Conservation (phyloP, 371 early-diverging fungal species). For the Apophysomyces elegans region DNA sequence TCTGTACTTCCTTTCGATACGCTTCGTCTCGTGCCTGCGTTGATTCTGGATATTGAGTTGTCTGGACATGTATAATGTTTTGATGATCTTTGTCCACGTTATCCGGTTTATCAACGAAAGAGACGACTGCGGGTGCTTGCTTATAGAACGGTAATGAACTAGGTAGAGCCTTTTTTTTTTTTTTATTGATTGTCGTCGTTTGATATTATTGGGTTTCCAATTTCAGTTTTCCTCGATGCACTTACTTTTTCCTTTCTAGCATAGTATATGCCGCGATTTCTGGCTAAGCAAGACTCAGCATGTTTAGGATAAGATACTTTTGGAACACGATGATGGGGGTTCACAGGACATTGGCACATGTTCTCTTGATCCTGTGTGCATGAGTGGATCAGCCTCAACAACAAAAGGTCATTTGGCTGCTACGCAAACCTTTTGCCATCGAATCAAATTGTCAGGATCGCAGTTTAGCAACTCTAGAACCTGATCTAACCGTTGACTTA, state of each 20-base stretch:
- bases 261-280: not conserved
- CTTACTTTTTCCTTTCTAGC: not conserved
- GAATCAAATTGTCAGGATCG: not conserved
- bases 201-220: not conserved
- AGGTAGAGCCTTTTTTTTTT: not conserved
- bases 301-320: not conserved
- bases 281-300: not conserved
- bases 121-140: not conserved
- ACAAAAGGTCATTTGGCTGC: not conserved
- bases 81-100: not conserved
- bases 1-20: not conserved
- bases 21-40: not conserved
- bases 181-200: no score
- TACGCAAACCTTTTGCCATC: not conserved
- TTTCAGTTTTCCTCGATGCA: not conserved
- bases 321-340: conserved; percentile 5
- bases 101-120: not conserved
- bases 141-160: not conserved
- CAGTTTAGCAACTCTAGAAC: not conserved
- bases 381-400: not conserved
- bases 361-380: not conserved
- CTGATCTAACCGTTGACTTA: not conserved
- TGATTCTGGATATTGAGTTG: not conserved
- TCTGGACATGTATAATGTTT: not conserved
- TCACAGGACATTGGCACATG: not conserved